Base-by-base conservation (phyloP, 768 basidiomycete genomes). In the Phlebiopsis flavidoalba region DNA sequence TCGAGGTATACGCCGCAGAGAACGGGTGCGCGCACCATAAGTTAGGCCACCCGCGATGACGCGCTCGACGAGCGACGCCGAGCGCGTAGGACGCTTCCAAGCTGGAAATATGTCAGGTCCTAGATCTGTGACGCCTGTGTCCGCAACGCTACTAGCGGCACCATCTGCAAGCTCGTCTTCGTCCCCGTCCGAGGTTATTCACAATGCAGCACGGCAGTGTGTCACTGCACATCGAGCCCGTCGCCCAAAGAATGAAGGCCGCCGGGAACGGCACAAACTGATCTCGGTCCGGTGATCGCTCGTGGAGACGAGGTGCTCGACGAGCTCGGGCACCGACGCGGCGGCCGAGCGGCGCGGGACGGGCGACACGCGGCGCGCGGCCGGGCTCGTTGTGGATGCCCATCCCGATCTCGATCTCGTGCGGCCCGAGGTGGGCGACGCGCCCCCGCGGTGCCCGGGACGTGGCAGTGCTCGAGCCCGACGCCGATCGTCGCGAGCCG, bases 351-450 rank as follows among this genome's bases (percentile, higher is more conserved):
- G 2, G 88, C 89, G 90, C 89, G 90, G 0, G 86, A 86, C 37
- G 89, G 65, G 31, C 85, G 85, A 46, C 77, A 75, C 63, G 85
- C 80, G 8, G 90, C 26, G 26, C 26, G 26, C 26, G 26, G n/a
- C 26, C 94, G 51, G 86, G 83, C 74, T 96, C 94, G 67, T 96
- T 96, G 75, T 96, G 94, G 59, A 96, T 90, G 12, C 94, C 91
- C 78, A 92, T 84, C 17, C 94, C 94, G 60, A 96, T 88, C 74
- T 96, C 94, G 57, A 94, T 83, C 71, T 93, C 90, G 21, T 80
- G 74, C 12, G 73, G 67, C 3, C 76, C 77, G 22, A 94, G 77
- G 68, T 84, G 79, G n/a, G n/a, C 12, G 83, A 80, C 37, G 83
- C 72, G 3, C 78, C 69, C 1, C 69, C 0, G 85, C 84, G 5